These are phyloP conservation scores for Auriscalpium microsporum DNA, from an alignment of 768 basidiomycete species.

Conservation along the genomic window DNA sequence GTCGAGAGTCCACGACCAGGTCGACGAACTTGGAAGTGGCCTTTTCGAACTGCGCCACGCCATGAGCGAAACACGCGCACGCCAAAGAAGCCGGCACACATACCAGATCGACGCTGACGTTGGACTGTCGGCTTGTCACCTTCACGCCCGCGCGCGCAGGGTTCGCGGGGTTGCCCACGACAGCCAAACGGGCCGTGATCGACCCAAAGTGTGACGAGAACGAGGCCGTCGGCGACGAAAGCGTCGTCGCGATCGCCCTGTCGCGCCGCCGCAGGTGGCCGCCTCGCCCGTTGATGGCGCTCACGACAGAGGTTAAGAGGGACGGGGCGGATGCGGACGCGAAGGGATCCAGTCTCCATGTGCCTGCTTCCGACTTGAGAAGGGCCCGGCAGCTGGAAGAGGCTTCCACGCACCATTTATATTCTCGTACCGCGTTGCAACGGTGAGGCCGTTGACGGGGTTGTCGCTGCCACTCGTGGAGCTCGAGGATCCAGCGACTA, in stretches of 20 bases:
- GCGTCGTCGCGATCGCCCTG: not conserved
- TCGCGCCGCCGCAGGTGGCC: not conserved
- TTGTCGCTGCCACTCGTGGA: not conserved
- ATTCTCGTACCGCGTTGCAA: not conserved
- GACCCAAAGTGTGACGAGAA: conserved; percentile 5
- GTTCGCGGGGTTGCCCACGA: conserved; percentile 1
- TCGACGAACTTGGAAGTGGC: conserved; percentile 4
- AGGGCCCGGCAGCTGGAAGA: too few species aligned
- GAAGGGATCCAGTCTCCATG: conserved; percentile 10
- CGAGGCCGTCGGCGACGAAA: conserved; percentile 1
- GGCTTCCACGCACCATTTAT: conserved; percentile 6
- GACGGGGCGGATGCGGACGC: not conserved
- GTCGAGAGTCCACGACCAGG: not conserved
- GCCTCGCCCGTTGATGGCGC: not conserved
- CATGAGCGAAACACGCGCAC: not conserved
- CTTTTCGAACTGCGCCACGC: conserved; percentile 4
- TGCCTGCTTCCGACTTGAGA: conserved; percentile 2
- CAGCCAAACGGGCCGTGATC: conserved; percentile 1
- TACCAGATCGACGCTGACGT: conserved; percentile 7
- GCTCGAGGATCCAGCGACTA: not conserved
- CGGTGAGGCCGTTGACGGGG: conserved; percentile 8
- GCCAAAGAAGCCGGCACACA: not conserved
- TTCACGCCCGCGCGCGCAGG: conserved; percentile 5
- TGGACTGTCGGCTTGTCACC: conserved; percentile 4
- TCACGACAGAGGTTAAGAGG: conserved; percentile 6